Evolutionary conservation across 108 stramenopile species (phyloP).

Genomic region (Fistulifera pelliculosa): DNA sequence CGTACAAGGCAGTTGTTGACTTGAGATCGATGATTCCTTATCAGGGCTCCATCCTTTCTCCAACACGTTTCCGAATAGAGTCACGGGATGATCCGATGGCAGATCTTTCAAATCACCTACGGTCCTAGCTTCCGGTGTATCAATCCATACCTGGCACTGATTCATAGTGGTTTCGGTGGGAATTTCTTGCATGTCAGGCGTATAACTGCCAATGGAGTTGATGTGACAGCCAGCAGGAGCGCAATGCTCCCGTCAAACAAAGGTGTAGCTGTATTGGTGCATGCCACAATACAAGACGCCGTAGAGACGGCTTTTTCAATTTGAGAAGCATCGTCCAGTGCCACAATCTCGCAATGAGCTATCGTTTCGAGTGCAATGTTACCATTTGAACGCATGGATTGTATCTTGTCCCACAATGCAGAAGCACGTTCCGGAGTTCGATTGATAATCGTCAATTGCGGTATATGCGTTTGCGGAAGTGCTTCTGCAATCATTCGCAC

Average conservation of each 20-base stretch:
- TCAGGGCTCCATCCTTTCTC: constrained; percentile 12
- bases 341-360: constrained; percentile 10
- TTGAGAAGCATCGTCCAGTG: constrained; percentile 24
- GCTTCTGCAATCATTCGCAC: constrained; percentile 45
- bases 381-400: not conserved
- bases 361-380: not conserved
- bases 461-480: constrained; percentile 11
- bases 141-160: constrained; percentile 43
- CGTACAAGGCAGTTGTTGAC: constrained; percentile 29
- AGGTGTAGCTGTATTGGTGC: constrained; percentile 62
- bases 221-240: constrained; percentile 54
- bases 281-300: constrained; percentile 42
- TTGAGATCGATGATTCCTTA: constrained; percentile 13
- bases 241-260: constrained; percentile 37
- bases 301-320: constrained; percentile 27
- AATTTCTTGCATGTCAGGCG: constrained; percentile 62
- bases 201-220: constrained; percentile 69
- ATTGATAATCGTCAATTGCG: constrained; percentile 59
- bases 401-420: constrained; percentile 11
- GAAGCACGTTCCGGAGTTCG: constrained; percentile 46
- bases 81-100: constrained; percentile 17
- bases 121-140: constrained; percentile 57
- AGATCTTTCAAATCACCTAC: constrained; percentile 71
- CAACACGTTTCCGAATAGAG: constrained; percentile 51
- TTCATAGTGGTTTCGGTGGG: constrained; percentile 23